A percentile compares a stretch with the other conserved stretches of the same genome.
Conservation (phyloP, 2,329 filamentous ascomycete genomes). For the Xylaria sp. region DNA sequence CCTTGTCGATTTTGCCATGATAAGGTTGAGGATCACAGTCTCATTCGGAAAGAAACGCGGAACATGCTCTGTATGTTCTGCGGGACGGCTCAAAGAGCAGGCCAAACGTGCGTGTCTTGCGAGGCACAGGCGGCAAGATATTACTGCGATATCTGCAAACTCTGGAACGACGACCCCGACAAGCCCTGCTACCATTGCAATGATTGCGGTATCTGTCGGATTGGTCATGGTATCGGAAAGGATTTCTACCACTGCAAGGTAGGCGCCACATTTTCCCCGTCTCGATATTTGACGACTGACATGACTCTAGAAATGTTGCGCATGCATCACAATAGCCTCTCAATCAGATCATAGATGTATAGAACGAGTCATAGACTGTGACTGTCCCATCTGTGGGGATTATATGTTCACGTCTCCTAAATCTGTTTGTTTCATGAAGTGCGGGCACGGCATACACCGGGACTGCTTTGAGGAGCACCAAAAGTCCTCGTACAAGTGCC, state of each 20-base stretch:
- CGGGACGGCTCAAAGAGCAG: slow-evolving; percentile 73
- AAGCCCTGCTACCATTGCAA: slow-evolving; percentile 95
- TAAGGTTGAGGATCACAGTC: slow-evolving; percentile 67
- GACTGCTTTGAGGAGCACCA: slow-evolving; percentile 85
- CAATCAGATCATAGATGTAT: slow-evolving; percentile 86
- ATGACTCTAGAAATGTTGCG: slow-evolving; percentile 67
- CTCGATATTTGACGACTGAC: slow-evolving; percentile 1
- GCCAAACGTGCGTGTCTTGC: slow-evolving; percentile 72
- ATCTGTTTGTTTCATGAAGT: slow-evolving; percentile 88
- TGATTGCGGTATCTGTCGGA: slow-evolving; percentile 92
- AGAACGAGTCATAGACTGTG: slow-evolving; percentile 86
- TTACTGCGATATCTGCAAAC: slow-evolving; percentile 89
- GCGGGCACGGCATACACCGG: slow-evolving; percentile 92
- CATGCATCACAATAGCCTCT: slow-evolving; percentile 87
- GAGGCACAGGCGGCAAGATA: slow-evolving; percentile 76
- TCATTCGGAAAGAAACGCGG: slow-evolving; percentile 77
- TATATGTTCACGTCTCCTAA: slow-evolving; percentile 91
- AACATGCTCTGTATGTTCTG: slow-evolving; percentile 99
- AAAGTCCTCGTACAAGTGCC: slow-evolving; percentile 88
- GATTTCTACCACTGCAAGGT: slow-evolving; percentile 99
- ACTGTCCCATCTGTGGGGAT: slow-evolving; percentile 94
- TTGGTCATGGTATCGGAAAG: slow-evolving; percentile 85
- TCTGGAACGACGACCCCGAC: slow-evolving; percentile 89
- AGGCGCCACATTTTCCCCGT: slow-evolving; percentile 16
- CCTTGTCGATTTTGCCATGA: slow-evolving; percentile 95